Conservation (phyloP, 2,329 filamentous ascomycete genomes). For the Moelleriella libera region DNA sequence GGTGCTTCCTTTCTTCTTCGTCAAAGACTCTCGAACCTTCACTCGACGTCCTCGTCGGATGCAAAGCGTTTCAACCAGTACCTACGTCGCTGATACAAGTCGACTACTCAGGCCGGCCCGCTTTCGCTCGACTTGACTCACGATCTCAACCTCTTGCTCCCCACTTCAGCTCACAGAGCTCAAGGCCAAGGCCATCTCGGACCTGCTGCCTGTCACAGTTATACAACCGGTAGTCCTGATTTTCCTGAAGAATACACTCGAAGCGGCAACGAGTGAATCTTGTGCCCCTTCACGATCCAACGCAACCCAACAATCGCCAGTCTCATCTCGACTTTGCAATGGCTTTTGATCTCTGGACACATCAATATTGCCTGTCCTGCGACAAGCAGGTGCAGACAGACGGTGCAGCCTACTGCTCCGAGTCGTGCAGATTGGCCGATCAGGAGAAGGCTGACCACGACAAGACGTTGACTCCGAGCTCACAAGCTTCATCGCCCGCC, state of each 20-base stretch:
- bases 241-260: too few relatives aligned
- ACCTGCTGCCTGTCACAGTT: background rate
- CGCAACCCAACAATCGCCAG: slow-evolving; percentile 9
- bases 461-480: slow-evolving; percentile 44
- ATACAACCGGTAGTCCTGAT: background rate
- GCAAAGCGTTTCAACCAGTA: background rate
- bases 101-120: slow-evolving; percentile 5
- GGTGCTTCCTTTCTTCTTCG: too few relatives aligned
- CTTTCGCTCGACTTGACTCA: slow-evolving; percentile 8
- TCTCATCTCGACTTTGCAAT: slow-evolving; percentile 16
- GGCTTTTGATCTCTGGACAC: slow-evolving; percentile 59
- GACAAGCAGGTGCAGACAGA: slow-evolving; percentile 65
- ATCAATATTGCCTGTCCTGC: slow-evolving; percentile 87
- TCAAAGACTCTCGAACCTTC: background rate
- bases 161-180: slow-evolving; percentile 1
- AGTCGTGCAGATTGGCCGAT: slow-evolving; percentile 78
- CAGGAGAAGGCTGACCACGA: slow-evolving; percentile 78
- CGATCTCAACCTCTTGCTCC: slow-evolving; percentile 5
- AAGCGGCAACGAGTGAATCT: too few relatives aligned
- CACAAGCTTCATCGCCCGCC: slow-evolving; percentile 43
- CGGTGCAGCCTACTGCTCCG: slow-evolving; percentile 77
- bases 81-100: slow-evolving; percentile 2
- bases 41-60: background rate
- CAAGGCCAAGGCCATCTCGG: background rate
- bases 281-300: background rate